phyloP scores from a whole-genome alignment of 768 basidiomycete species.

The Phaeotremella fagi region DNA sequence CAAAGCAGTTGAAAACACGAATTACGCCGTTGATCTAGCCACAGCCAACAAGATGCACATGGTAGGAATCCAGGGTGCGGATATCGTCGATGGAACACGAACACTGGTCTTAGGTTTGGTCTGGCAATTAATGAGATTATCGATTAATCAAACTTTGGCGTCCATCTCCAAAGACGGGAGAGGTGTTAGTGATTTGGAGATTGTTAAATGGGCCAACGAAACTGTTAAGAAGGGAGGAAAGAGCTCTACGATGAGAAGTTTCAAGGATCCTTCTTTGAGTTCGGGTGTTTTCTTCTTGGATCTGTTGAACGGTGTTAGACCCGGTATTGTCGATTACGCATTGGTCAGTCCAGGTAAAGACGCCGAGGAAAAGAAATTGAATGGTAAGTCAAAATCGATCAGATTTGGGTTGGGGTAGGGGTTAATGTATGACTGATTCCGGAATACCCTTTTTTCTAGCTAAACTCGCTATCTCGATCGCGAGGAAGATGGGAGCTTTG shows the following conservation, averaged over 20 bases:
- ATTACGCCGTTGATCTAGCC: constrained; percentile 88
- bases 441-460: too few species aligned
- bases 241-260: constrained; percentile 64
- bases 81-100: constrained; percentile 89
- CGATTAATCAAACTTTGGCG: constrained; percentile 83
- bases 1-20: constrained; percentile 98
- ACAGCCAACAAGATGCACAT: constrained; percentile 90
- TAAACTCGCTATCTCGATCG: constrained; percentile 95
- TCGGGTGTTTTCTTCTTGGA: constrained; percentile 91
- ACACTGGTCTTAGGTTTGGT: constrained; percentile 93
- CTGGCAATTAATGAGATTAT: constrained; percentile 93
- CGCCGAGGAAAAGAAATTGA: constrained; percentile 86
- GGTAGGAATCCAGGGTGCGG: constrained; percentile 95
- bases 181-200: constrained; percentile 84
- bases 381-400: too few species aligned
- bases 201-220: constrained; percentile 92
- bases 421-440: neutral
- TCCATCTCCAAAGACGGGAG: constrained; percentile 64
- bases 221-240: constrained; percentile 63
- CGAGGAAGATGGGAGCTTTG: constrained; percentile 92
- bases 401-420: neutral
- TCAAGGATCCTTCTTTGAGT: constrained; percentile 86
- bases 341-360: constrained; percentile 59
- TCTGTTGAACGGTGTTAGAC: constrained; percentile 80
- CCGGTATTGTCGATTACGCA: constrained; percentile 88